A percentile compares a stretch with the other conserved stretches of the same genome.
These are phyloP conservation scores for Leucaena leucocephala DNA, from an alignment of 306 rosid species.

Conservation along the genomic window DNA sequence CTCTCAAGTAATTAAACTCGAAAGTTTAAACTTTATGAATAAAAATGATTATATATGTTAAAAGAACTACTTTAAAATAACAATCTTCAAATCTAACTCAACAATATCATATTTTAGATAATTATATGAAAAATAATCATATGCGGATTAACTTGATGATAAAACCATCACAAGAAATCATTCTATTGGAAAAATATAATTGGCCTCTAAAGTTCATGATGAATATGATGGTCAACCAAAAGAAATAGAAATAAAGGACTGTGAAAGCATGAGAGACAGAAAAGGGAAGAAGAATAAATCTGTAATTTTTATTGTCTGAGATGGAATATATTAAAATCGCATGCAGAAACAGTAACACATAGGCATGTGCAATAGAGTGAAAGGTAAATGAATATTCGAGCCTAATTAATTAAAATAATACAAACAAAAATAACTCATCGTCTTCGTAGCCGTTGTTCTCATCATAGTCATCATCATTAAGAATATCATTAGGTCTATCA, in stretches of 20 bases:
- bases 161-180: neutral
- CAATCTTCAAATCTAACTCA: neutral
- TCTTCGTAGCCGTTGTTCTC: conserved; percentile 39
- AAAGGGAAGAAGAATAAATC: conserved; percentile 30
- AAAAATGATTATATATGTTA: neutral
- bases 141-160: neutral
- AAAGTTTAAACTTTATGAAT: neutral
- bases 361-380: conserved; percentile 43
- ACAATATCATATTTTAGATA: too few relatives aligned
- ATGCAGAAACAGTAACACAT: conserved; percentile 47
- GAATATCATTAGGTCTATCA: conserved; percentile 54
- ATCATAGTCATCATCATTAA: conserved; percentile 63
- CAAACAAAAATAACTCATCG: conserved; percentile 25
- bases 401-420: conserved; percentile 36
- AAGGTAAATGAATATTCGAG: conserved; percentile 39
- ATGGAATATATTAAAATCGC: conserved; percentile 34
- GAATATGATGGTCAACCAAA: conserved; percentile 7
- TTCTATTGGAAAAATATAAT: neutral
- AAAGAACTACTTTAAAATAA: neutral
- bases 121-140: too few relatives aligned
- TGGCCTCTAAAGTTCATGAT: neutral
- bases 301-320: conserved; percentile 22
- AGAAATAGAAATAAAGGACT: conserved; percentile 34
- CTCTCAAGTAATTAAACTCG: neutral
- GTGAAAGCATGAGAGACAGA: conserved; percentile 39